Evolutionary conservation across 2,329 filamentous ascomycete genomes (phyloP), one percentile per base, ranked within the genome.

Genomic region (Aspergillus aculeatinus): DNA sequence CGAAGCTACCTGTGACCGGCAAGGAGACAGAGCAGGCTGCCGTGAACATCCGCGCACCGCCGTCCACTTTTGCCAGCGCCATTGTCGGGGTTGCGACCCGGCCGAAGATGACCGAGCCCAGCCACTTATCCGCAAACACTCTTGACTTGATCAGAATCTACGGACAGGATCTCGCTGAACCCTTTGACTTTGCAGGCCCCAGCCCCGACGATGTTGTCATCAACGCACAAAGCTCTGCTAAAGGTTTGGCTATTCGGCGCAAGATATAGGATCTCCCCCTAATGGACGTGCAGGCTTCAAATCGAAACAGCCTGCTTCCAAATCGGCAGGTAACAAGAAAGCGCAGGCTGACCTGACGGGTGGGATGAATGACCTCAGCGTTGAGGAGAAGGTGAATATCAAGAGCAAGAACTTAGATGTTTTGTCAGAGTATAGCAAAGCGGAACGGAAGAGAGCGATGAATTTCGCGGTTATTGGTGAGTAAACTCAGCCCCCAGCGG

Each of bases 391-490:
- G 53, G 76, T 80, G 5, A 84, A 80, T 55, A 75, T 85, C 68
- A 87, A 83, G 70, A 85, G 82, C 72, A 96, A 96, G 74, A 93
- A 95, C 58, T 77, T 98, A 21, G 86, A 98, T 74, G 93, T 98
- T 3, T 71, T 94, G 35, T 85, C 87, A 51, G 93, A 96, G 72
- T 94, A 89, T 70, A 85, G 89, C 68, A 92, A 88, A 65, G 84
- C 86, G 55, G 85, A 87, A 56, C 83, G 83, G 66, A 98, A 97
- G 77, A 90, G 89, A 67, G 89, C 87, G 57, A 89, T 90, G 48
- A 96, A 92, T 72, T 96, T 97, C 76, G 92, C 96, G 7, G 93
- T 97, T 35, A 92, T 96, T 67, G 92, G 91, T 93, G 80, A 68
- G 87, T 68, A 5, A 51, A 23, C 23, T 52, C 2, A n/a, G 3